phyloP scores from a whole-genome alignment of 345 rosid genomes.

The Syzygium aqueum region DNA sequence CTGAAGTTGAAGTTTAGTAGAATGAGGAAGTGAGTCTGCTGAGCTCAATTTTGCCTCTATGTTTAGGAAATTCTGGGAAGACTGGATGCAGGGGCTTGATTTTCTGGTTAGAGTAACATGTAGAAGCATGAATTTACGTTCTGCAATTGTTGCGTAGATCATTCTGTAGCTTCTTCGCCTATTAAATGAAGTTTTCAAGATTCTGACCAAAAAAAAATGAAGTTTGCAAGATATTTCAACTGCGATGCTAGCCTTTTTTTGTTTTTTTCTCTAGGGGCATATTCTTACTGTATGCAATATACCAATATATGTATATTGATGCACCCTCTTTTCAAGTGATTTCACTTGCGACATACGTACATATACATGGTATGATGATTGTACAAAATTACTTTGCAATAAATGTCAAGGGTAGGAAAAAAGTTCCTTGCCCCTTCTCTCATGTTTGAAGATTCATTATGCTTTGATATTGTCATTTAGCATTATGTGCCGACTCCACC shows the following conservation, averaged over 20 bases:
- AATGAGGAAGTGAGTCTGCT: background rate
- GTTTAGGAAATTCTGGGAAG: background rate
- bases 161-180: background rate
- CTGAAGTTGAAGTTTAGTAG: background rate
- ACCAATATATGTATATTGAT: background rate
- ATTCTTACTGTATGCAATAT: background rate
- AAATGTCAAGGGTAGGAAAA: background rate
- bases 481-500: background rate
- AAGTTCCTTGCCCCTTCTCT: background rate
- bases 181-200: background rate
- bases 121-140: background rate
- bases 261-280: background rate
- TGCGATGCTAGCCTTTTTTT: background rate
- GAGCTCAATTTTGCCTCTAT: background rate
- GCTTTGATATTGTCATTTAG: background rate
- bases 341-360: background rate
- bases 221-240: background rate
- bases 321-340: background rate
- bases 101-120: background rate
- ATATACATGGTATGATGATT: background rate
- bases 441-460: background rate
- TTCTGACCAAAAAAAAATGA: background rate
- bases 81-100: background rate
- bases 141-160: background rate
- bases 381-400: background rate